Conservation (phyloP, 148 eudicot species). For the Linanthus parryae region DNA sequence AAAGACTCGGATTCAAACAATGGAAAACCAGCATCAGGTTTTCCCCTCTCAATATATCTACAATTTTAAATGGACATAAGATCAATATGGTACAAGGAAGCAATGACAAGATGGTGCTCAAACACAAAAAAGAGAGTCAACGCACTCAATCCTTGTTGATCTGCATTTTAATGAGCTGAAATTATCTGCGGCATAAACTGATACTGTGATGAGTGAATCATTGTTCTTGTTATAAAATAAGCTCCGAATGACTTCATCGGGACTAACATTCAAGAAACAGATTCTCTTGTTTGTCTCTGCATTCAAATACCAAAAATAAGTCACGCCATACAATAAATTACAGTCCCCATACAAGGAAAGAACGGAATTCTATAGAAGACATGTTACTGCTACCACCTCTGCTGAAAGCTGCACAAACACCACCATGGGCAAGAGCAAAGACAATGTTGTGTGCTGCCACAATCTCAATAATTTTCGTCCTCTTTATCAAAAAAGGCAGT, state of each 20-base stretch:
- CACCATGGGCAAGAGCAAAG: constrained; percentile 67
- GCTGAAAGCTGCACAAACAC: constrained; percentile 65
- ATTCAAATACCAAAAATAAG: constrained; percentile 10
- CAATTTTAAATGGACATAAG: constrained; percentile 4
- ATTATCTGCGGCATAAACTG: constrained; percentile 86
- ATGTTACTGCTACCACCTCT: constrained; percentile 28
- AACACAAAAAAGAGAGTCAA: not conserved
- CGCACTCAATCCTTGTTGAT: constrained; percentile 85
- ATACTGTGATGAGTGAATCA: constrained; percentile 88
- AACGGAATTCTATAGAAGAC: not conserved
- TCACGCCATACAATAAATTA: not conserved
- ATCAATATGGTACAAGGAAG: not conserved
- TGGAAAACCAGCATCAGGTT: constrained; percentile 87
- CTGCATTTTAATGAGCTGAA: constrained; percentile 90
- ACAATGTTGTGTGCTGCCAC: constrained; percentile 61
- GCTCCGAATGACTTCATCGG: constrained; percentile 85
- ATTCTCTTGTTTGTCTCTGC: constrained; percentile 84
- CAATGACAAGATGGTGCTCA: not conserved
- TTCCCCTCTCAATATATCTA: constrained; percentile 78
- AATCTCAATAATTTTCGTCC: constrained; percentile 52
- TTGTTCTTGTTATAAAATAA: constrained; percentile 87
- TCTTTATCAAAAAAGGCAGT: constrained; percentile 48
- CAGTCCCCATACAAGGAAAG: not conserved
- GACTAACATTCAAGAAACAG: constrained; percentile 76
- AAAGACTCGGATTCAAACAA: constrained; percentile 85